Evolutionary conservation across 305 asterid genomes (phyloP).

Genomic region (Fraxinus dipetala): DNA sequence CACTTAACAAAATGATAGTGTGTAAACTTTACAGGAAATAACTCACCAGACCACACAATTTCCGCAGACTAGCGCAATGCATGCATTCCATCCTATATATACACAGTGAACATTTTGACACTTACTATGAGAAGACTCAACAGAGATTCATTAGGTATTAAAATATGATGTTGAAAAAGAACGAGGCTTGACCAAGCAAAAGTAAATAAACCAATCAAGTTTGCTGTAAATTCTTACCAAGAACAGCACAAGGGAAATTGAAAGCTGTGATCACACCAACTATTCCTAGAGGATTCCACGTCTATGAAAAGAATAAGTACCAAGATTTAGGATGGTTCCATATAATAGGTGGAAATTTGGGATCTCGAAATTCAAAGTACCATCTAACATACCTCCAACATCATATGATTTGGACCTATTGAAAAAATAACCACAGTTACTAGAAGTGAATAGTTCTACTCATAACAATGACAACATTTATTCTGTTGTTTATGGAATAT

Average conservation of each 20-base stretch:
- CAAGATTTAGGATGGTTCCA: conserved; percentile 20
- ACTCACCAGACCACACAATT: conserved; percentile 91
- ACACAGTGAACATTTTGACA: conserved; percentile 15
- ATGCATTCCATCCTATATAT: conserved; percentile 91
- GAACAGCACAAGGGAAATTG: conserved; percentile 98
- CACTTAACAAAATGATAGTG: conserved; percentile 1
- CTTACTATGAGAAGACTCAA: not conserved
- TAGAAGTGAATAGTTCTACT: not conserved
- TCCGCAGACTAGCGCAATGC: conserved; percentile 98
- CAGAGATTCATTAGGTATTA: not conserved
- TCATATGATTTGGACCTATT: conserved; percentile 95
- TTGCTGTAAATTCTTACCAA: conserved; percentile 52
- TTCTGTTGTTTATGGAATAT: not conserved
- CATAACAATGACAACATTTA: not conserved
- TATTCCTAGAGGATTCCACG: conserved; percentile 96
- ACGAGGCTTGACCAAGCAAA: not conserved
- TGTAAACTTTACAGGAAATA: conserved; percentile 2
- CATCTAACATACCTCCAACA: conserved; percentile 79
- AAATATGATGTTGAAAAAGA: not conserved
- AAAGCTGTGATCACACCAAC: conserved; percentile 96
- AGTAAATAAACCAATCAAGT: not conserved
- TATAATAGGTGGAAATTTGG: not conserved
- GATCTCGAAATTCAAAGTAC: conserved; percentile 18
- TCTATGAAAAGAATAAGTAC: conserved; percentile 42
- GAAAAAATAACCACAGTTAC: conserved; percentile 14